These are phyloP conservation scores for Odonthalia washingtoniensis DNA, from an alignment of 31 red algal species.

Conservation along the genomic window DNA sequence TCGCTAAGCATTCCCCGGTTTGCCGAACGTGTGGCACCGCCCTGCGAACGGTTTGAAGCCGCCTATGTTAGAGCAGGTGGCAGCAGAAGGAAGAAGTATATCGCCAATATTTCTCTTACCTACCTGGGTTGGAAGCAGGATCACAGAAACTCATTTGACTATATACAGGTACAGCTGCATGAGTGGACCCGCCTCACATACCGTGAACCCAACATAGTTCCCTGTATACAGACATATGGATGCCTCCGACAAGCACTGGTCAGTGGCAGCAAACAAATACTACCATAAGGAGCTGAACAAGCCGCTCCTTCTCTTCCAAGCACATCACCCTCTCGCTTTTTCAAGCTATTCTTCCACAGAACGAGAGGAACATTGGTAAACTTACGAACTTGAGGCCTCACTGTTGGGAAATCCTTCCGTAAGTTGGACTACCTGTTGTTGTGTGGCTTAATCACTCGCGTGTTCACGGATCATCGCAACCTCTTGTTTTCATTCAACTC, in stretches of 20 bases:
- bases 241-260: conserved; percentile 50
- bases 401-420: conserved; percentile 32
- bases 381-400: conserved; percentile 33
- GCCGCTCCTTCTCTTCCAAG: conserved; percentile 4
- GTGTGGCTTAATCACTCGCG: conserved; percentile 18
- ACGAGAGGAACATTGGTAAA: conserved; percentile 25
- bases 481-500: conserved; percentile 39
- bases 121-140: neutral
- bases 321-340: conserved; percentile 31
- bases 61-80: too few species aligned
- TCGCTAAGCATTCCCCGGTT: conserved; percentile 44
- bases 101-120: neutral
- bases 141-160: neutral
- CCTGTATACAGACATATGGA: conserved; percentile 37
- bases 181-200: conserved; percentile 31
- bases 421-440: conserved; percentile 35
- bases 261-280: conserved; percentile 14
- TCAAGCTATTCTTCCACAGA: neutral
- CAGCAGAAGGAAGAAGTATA: conserved; percentile 11
- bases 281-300: neutral
- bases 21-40: conserved; percentile 18
- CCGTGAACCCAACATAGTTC: neutral
- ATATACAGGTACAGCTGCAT: conserved; percentile 12
- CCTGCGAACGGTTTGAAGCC: conserved; percentile 27
- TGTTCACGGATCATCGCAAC: conserved; percentile 59